These are phyloP conservation scores for Neurospora crassa DNA, from an alignment of 2,329 filamentous ascomycete species.

Conservation along the genomic window DNA sequence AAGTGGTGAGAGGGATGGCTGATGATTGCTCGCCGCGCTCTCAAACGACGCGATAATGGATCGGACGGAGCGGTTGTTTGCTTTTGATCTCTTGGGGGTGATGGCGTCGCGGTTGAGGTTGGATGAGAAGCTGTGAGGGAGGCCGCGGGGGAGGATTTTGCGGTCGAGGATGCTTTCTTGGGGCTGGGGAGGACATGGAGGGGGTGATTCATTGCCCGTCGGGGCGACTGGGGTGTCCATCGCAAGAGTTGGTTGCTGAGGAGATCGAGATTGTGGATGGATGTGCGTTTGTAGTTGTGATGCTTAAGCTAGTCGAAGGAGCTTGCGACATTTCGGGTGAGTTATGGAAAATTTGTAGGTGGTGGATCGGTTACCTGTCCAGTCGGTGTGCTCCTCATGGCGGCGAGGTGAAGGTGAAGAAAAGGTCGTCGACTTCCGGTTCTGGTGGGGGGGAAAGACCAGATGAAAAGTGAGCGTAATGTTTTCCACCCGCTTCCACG, in stretches of 20 bases:
- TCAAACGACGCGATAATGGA: not conserved
- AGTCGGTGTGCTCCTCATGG: not conserved
- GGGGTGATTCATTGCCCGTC: not conserved
- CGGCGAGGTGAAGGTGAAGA: not conserved
- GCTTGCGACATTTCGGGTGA: not conserved
- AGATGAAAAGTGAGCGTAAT: not conserved
- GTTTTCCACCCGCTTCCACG: not conserved
- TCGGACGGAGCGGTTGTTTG: not conserved
- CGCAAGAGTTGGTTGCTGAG: not conserved
- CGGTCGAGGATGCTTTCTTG: conserved; percentile 14
- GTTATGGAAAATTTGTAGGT: not conserved
- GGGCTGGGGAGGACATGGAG: not conserved
- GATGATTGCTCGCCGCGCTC: not conserved
- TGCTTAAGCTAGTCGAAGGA: not conserved
- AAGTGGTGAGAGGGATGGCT: not conserved
- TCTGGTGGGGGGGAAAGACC: not conserved
- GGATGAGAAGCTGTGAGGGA: conserved; percentile 22
- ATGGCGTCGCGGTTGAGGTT: conserved; percentile 15
- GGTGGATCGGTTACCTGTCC: not conserved
- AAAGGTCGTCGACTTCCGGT: not conserved
- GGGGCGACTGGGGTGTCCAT: not conserved
- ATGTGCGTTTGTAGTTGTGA: not conserved
- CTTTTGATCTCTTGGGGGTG: not conserved
- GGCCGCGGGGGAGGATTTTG: conserved; percentile 15
- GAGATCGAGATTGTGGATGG: not conserved